A percentile compares a stretch with the other conserved stretches of the same genome.
phyloP scores from a whole-genome alignment of 495 filamentous ascomycete species.

The Penicillium parvum region DNA sequence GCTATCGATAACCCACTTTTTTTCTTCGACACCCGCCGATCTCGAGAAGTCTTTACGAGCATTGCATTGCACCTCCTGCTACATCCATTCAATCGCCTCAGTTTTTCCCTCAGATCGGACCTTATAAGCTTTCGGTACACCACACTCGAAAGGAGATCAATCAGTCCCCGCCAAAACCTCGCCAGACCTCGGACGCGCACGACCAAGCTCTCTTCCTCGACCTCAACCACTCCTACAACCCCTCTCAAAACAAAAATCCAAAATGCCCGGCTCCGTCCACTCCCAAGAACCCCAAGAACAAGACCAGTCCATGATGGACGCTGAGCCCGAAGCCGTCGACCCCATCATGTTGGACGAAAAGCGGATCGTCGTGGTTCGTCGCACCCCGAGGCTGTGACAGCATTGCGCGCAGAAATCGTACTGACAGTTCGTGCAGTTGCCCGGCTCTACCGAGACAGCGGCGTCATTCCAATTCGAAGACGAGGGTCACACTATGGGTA shows the following conservation, averaged over 20 bases:
- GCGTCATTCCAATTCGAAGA: conserved; percentile 84
- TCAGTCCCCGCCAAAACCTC: neutral
- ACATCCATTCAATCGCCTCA: neutral
- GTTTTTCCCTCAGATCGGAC: too few relatives aligned
- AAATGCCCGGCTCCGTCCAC: conserved; percentile 44
- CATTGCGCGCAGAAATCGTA: too few relatives aligned
- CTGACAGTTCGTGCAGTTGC: too few relatives aligned
- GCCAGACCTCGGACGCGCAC: neutral
- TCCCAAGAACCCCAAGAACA: conserved; percentile 31
- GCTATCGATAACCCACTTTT: conserved; percentile 35
- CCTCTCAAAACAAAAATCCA: conserved; percentile 2
- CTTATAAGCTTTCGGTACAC: too few relatives aligned
- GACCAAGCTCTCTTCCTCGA: neutral
- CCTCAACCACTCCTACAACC: neutral
- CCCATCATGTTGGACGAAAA: conserved; percentile 46
- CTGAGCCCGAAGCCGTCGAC: conserved; percentile 29
- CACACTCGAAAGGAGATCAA: neutral
- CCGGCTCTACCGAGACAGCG: conserved; percentile 64
- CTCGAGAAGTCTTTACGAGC: conserved; percentile 6
- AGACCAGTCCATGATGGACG: conserved; percentile 54
- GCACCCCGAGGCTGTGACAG: too few relatives aligned
- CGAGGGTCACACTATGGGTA: conserved; percentile 93
- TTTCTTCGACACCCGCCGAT: conserved; percentile 24
- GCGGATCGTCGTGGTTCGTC: conserved; percentile 55
- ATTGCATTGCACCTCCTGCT: conserved; percentile 1